Conservation (phyloP, 2,329 filamentous ascomycete species). For the Colletotrichum lupini region DNA sequence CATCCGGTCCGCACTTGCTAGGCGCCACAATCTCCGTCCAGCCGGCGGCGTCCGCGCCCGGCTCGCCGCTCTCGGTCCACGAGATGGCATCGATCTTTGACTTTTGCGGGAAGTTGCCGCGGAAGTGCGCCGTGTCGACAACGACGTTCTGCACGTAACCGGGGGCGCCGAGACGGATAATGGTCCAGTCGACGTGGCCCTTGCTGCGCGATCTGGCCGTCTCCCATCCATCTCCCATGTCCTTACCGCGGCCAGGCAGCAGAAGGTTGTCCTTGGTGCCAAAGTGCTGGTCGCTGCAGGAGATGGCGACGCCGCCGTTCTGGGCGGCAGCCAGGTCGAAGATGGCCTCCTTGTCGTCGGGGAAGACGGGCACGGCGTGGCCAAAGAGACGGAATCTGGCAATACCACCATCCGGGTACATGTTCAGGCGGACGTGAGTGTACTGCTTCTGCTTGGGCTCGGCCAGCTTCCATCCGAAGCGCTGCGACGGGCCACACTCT, state of each 20-base stretch:
- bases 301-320: conserved; percentile 80
- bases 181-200: conserved; percentile 83
- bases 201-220: conserved; percentile 79
- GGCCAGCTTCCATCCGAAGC: conserved; percentile 78
- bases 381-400: conserved; percentile 84
- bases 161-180: conserved; percentile 77
- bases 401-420: conserved; percentile 89
- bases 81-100: conserved; percentile 74
- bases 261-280: conserved; percentile 84
- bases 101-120: conserved; percentile 85
- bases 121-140: conserved; percentile 84
- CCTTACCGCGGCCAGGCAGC: conserved; percentile 80
- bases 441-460: conserved; percentile 72
- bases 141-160: conserved; percentile 74
- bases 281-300: conserved; percentile 87
- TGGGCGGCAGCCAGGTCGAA: conserved; percentile 83
- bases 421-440: conserved; percentile 83
- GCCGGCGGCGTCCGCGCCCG: conserved; percentile 63
- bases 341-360: conserved; percentile 70
- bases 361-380: conserved; percentile 80
- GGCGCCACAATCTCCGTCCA: conserved; percentile 76
- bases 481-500: conserved; percentile 78
- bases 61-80: conserved; percentile 65
- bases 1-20: conserved; percentile 77
- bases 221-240: conserved; percentile 93